These are phyloP conservation scores for Phytophthora quininea DNA, from an alignment of 352 stramenopile species.

Conservation along the genomic window DNA sequence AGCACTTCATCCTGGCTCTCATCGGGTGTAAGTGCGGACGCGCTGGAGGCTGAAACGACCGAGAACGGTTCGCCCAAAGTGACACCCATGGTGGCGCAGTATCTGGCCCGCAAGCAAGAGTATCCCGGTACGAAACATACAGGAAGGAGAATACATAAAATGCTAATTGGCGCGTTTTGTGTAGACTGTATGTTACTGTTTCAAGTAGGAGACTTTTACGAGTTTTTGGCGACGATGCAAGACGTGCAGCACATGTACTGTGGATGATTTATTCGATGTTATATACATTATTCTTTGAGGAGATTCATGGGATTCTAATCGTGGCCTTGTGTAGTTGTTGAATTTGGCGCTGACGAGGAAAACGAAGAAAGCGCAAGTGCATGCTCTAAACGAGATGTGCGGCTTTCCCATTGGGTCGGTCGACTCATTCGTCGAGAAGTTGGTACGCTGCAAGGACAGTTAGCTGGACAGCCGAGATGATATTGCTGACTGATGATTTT, in stretches of 20 bases:
- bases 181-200: slow-evolving; percentile 64
- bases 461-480: neutral
- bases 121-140: slow-evolving; percentile 61
- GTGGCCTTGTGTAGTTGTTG: slow-evolving; percentile 58
- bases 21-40: slow-evolving; percentile 12
- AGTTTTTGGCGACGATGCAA: slow-evolving; percentile 82
- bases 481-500: neutral
- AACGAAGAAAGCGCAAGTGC: slow-evolving; percentile 56
- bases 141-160: no score
- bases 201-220: slow-evolving; percentile 87
- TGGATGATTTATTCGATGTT: no score
- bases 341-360: slow-evolving; percentile 76
- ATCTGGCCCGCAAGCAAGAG: slow-evolving; percentile 76
- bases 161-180: neutral
- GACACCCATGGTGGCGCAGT: slow-evolving; percentile 79
- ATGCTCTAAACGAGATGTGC: slow-evolving; percentile 74
- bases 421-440: slow-evolving; percentile 81
- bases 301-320: slow-evolving; percentile 3
- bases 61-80: slow-evolving; percentile 22
- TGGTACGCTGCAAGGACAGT: slow-evolving; percentile 40
- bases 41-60: neutral
- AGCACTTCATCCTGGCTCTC: slow-evolving; percentile 13
- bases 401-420: slow-evolving; percentile 76
- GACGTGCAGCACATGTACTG: slow-evolving; percentile 71
- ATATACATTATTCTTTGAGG: neutral